Evolutionary conservation across 805 yeast genomes (phyloP), one percentile per base, ranked within the genome.

Genomic region (Candida maris): DNA sequence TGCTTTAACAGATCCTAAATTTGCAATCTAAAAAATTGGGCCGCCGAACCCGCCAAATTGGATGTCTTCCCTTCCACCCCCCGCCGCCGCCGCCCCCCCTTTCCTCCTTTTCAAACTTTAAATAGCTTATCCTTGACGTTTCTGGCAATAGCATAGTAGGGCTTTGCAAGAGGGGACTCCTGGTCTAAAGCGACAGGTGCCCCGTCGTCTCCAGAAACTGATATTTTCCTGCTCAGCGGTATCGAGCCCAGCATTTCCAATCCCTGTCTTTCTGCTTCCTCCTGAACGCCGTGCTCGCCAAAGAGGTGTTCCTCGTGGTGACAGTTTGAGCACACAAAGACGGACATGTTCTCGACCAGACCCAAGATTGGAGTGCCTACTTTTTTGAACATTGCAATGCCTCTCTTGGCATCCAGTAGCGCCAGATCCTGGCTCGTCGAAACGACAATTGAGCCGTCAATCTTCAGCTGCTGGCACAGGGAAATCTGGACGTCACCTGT

Each of bases 391-490:
- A 86, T 80, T 8, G 83, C 67, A 8, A 85, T 75, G 0, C 95
- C 95, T 45, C 86, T 79, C 15, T 78, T 74, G 0, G 86, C 94
- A 54, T 86, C 95, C 5, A 81, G 69, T 18, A 85, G 58, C 0
- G 95, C 95, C 27, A 86, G 74, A 45, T 86, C 95, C 56, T 86
- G 95, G 0, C 94, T 91, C 0, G 95, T 86, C 1, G 88, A 77
- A 1, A 86, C 95, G 25, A 86, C 75, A 1, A 86, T 72, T 0
- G 94, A 86, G 0, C 95, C 95, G 48, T 79, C 83, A 0, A 86
- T 75, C 30, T 71, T 70, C n/a, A 83, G 56, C 49, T 79, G 82
- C 57, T 86, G 95, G 19, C 87, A 79, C n/a, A 86, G 67, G 0
- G 94, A 82, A 37, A 86, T 66, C 51, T 86, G 95, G 0, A 85